Evolutionary conservation across 352 stramenopile genomes (phyloP), one percentile per base, ranked within the genome.

Genomic region (Globisporangium spinosum): DNA sequence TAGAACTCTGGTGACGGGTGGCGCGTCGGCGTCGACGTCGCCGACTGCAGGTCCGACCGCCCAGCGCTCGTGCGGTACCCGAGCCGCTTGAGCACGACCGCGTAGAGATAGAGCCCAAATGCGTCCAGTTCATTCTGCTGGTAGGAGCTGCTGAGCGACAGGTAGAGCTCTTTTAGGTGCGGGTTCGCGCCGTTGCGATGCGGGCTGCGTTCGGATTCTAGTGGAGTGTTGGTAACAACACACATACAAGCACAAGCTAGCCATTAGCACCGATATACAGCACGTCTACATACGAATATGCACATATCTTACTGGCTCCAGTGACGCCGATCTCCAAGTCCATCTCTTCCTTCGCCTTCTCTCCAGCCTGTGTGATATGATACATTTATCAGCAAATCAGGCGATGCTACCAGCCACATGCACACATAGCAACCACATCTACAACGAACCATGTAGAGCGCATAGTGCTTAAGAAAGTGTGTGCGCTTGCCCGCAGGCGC

Each of bases 331-430:
- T 86, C 62, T 91, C 80, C 7, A 92, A 69, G 65, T 86, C 77
- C 75, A 89, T 80, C 70, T 94, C 87, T 61, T 94, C 83, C 40
- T 92, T 94, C 47, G 79, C 76, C 60, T 93, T 91, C 67, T 95
- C 88, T 20, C 88, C 88, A 35, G 87, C 88, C 80, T 89, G 43
- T 49, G 13, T 45, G 17, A 25, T 47, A 32, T 56, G 17, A 25
- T 17, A 45, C 34, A 56, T 13, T 49, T 20, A 17, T 10, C 13
- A 22, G 6, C 34, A 27, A 35, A 15, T 58, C 45, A 43, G 45
- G 1, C 25, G 17, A 35, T 23, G 35, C 60, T 34, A n/a, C 55
- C 12, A 32, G 5, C 1, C 32, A 38, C 9, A 38, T 47, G 9
- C 27, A 22, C 27, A 29, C 38, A 45, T 2, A 45, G 10, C 8